Conservation (phyloP, 495 filamentous ascomycete genomes). For the Trichoderma parareesei region DNA sequence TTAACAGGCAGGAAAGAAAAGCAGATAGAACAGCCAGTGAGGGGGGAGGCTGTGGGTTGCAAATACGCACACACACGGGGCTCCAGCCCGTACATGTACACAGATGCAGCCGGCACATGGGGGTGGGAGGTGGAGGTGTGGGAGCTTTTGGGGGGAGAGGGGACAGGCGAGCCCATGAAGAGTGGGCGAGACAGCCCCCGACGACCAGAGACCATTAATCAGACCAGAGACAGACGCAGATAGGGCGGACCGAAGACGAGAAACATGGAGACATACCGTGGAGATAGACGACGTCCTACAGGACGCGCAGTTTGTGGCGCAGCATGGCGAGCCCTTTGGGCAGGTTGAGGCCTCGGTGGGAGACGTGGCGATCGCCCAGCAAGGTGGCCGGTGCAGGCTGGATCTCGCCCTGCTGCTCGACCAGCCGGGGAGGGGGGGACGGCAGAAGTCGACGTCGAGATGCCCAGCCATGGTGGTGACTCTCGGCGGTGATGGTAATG, state of each 20-base stretch:
- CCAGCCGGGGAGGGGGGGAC: conserved; percentile 31
- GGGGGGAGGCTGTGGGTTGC: not conserved
- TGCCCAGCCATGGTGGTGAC: conserved; percentile 12
- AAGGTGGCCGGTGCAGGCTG: conserved; percentile 38
- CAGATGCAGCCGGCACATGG: not conserved
- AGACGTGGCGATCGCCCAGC: conserved; percentile 28
- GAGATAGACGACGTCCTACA: conserved; percentile 34
- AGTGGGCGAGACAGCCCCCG: not conserved
- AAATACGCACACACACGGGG: conserved; percentile 4
- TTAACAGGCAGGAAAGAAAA: not conserved
- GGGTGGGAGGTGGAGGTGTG: not conserved
- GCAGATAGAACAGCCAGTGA: not conserved
- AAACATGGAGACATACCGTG: conserved; percentile 27
- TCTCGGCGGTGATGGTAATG: not conserved
- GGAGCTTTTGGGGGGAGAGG: not conserved
- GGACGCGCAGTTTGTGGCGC: conserved; percentile 36
- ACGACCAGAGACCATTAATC: not conserved
- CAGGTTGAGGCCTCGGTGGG: conserved; percentile 30
- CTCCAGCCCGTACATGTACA: not conserved
- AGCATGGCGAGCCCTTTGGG: conserved; percentile 40
- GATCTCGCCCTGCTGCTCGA: conserved; percentile 43
- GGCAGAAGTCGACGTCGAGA: conserved; percentile 32
- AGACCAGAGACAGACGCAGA: conserved; percentile 11
- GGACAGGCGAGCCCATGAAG: not conserved
- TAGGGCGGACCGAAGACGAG: conserved; percentile 9